phyloP scores from a whole-genome alignment of 2,329 filamentous ascomycete genomes.

The Aspergillus cejpii region DNA sequence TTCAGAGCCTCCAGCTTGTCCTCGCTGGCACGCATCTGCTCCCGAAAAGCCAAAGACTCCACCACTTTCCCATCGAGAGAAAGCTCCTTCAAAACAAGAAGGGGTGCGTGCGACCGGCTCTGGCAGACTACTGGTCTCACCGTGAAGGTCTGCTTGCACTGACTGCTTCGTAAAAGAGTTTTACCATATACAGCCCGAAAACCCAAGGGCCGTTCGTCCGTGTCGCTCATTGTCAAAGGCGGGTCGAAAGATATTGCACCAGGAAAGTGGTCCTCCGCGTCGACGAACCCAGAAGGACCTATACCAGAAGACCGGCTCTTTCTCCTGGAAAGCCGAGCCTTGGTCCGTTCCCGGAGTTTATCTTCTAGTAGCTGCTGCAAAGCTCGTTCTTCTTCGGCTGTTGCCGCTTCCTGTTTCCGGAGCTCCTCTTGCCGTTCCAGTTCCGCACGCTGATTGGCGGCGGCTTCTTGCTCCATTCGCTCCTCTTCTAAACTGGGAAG shows the following conservation, averaged over 20 bases:
- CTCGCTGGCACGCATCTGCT: conserved; percentile 70
- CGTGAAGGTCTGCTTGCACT: conserved; percentile 58
- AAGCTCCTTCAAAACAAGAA: conserved; percentile 68
- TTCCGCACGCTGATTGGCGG: conserved; percentile 52
- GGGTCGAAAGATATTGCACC: conserved; percentile 40
- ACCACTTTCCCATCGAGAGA: conserved; percentile 53
- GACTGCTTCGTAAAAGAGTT: conserved; percentile 58
- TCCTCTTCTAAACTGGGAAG: conserved; percentile 86
- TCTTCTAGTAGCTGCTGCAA: conserved; percentile 37
- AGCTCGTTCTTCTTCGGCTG: conserved; percentile 37
- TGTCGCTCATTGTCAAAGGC: conserved; percentile 52
- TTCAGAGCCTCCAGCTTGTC: conserved; percentile 68
- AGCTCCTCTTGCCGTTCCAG: conserved; percentile 46
- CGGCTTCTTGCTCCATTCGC: conserved; percentile 72
- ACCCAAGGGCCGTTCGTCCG: conserved; percentile 55
- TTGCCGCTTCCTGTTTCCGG: conserved; percentile 37
- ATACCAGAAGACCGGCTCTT: conserved; percentile 35
- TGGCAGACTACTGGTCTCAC: conserved; percentile 61
- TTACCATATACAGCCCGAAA: conserved; percentile 68
- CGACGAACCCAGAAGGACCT: conserved; percentile 25
- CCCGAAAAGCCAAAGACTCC: conserved; percentile 61
- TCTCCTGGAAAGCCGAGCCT: conserved; percentile 33
- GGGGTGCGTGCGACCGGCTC: conserved; percentile 50
- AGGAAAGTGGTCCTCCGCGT: conserved; percentile 30
- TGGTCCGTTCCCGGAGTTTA: conserved; percentile 36